Evolutionary conservation across 2,329 filamentous ascomycete species (phyloP).

Genomic region (Malbranchea cinnamomea): DNA sequence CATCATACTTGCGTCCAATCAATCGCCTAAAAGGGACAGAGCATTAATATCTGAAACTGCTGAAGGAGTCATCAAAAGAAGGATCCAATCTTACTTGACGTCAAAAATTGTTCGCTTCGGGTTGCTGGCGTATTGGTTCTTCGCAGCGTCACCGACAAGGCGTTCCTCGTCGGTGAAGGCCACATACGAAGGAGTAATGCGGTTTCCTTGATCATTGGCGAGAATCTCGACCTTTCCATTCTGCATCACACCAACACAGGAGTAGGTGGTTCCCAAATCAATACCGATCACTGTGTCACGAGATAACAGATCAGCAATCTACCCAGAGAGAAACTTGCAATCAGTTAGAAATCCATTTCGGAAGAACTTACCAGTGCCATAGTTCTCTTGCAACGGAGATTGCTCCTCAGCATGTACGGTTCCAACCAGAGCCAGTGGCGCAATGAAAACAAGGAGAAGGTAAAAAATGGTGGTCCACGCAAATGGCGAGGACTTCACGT

Average conservation of each 20-base stretch:
- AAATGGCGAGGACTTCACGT: conserved; percentile 55
- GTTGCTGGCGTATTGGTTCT: conserved; percentile 83
- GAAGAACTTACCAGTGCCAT: conserved; percentile 49
- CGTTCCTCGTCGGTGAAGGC: conserved; percentile 95
- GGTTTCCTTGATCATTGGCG: conserved; percentile 92
- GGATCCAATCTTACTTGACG: conserved; percentile 50
- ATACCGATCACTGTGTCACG: conserved; percentile 63
- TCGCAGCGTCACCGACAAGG: conserved; percentile 90
- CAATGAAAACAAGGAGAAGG: conserved; percentile 72
- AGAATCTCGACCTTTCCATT: conserved; percentile 91
- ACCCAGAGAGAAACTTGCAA: conserved; percentile 1
- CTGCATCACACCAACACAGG: conserved; percentile 89
- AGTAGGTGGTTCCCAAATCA: conserved; percentile 79
- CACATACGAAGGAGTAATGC: conserved; percentile 89
- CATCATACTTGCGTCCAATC: conserved; percentile 68
- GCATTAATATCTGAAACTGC: neutral
- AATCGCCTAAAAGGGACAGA: conserved; percentile 44
- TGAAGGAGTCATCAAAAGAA: neutral
- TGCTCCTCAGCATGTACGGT: conserved; percentile 58
- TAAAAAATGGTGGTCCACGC: conserved; percentile 85
- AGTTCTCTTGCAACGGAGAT: conserved; percentile 49
- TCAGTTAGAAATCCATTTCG: neutral
- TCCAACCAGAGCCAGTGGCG: conserved; percentile 72
- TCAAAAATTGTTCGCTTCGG: conserved; percentile 64
- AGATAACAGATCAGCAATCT: conserved; percentile 7